phyloP scores from a whole-genome alignment of 495 filamentous ascomycete genomes.

The Hyaloscypha hepaticicola region DNA sequence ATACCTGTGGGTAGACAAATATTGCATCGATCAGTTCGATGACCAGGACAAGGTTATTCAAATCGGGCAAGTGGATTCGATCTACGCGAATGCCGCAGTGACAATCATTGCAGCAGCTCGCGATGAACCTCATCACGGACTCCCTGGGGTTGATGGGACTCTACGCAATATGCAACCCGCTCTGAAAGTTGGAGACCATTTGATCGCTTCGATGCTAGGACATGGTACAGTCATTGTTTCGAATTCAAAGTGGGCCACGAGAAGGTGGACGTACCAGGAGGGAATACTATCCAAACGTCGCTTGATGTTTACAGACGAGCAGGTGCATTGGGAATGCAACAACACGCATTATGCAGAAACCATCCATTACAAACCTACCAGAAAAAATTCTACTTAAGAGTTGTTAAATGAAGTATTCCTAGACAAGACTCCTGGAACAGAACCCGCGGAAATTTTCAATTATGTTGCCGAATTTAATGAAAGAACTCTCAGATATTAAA shows the following conservation, averaged over 20 bases:
- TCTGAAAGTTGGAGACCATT: not conserved
- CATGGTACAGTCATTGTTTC: slow-evolving; percentile 19
- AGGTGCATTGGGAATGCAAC: slow-evolving; percentile 42
- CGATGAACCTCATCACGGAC: slow-evolving; percentile 29
- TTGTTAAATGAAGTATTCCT: not conserved
- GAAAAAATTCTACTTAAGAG: not conserved
- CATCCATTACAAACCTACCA: not conserved
- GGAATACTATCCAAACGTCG: slow-evolving; percentile 35
- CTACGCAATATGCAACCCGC: not conserved
- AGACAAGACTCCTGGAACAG: not conserved
- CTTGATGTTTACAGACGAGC: slow-evolving; percentile 36
- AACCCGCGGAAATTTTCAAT: not conserved
- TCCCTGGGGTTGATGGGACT: slow-evolving; percentile 32
- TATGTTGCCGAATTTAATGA: not conserved
- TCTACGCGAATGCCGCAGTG: not conserved
- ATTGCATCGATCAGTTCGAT: not conserved
- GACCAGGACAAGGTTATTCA: not conserved
- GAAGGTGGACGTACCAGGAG: slow-evolving; percentile 48
- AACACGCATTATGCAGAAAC: slow-evolving; percentile 12
- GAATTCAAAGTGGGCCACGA: slow-evolving; percentile 33
- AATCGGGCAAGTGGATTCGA: not conserved
- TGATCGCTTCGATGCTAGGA: slow-evolving; percentile 8
- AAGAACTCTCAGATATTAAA: not conserved
- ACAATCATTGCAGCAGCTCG: slow-evolving; percentile 39
- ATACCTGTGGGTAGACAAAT: not conserved